Evolutionary conservation across 208 protist species (phyloP), one percentile per base, ranked within the genome.

Genomic region (Porcisia hertigi): DNA sequence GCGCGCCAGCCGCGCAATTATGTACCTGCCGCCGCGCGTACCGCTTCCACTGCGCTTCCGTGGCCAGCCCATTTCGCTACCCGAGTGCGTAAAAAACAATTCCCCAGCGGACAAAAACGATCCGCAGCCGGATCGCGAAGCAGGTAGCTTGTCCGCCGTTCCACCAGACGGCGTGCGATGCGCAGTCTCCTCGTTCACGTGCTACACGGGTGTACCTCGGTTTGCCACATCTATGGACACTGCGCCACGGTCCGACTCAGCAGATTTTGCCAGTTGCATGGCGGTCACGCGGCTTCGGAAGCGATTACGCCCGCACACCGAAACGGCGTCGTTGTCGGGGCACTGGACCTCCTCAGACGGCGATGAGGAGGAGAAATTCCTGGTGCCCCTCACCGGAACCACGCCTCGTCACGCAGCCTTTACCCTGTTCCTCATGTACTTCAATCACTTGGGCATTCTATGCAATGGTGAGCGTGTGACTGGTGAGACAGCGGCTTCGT

Each of bases 21-120:
- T 59, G 8, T 49, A 71, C 49, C 34, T 80, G 49, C 77, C 88
- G 30, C 55, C 55, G 60, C 58, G 79, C 8, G 84, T 89, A 57
- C 76, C 83, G 16, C 89, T 86, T 76, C 64, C 73, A 3, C 77
- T 88, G 52, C 85, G 88, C 41, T 73, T 82, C 41, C 54, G 75
- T 47, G 88, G 88, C n/a, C 55, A 75, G 43, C 34, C 71, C 3
- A 41, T 75, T 45, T n/a, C 34, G 12, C 71, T 59, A 20, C 7
- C 8, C 1, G 69, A 72, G 34, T 23, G 25, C 41, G 20, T 2
- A 9, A 6, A 30, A n/a, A 67, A 30, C 39, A 34, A 14, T n/a
- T 14, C 14, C 12, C 16, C 63, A 11, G 11, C 63, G 36, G 49
- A 34, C 43, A 49, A 2, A 53, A 20, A 69, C 18, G 41, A 53